Evolutionary conservation across 306 rosid species (phyloP), one percentile per base, ranked within the genome.

Genomic region (Ormosia semicastrata): DNA sequence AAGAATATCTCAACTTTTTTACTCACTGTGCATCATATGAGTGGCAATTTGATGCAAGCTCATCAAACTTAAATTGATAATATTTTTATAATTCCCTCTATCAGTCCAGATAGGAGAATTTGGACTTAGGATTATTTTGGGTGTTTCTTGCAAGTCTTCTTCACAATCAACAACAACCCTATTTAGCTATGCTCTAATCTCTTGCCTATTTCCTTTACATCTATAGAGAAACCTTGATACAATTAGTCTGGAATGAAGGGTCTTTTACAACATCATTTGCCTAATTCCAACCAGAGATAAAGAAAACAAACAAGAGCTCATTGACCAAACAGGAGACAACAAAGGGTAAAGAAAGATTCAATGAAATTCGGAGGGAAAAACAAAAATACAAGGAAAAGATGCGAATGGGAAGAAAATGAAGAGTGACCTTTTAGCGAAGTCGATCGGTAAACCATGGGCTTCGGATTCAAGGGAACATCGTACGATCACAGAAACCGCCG

Each of bases 371-470:
- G 52, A 63, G 9, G 5, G 12, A 17, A 63, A 66, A 29, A 0
- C 29, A 43, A 0, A 60, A 60, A 76, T 50, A 49, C 1, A 18
- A 58, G 5, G 74, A 8, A n/a, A 33, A 76, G 73, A 60, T 79
- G 34, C 29, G 15, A 17, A 47, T 76, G 8, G 0, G n/a, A 53
- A 65, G 40, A 50, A 30, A 82, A 49, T 49, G 67, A 49, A 47
- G 18, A 62, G 64, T 63, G 29, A 83, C 86, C 83, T 77, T 71
- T 41, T 3, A 63, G 41, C 18, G 56, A 83, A 77, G 40, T 57
- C 33, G 64, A 41, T 66, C 14, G 9, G 32, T 5, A 4, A 39
- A 24, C 59, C 67, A 52, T 17, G 13, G 29, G 43, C 44, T 44
- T 66, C 7, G 14, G 60, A 66, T 82, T 81, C 46, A 37, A 43